phyloP scores from a whole-genome alignment of 2,329 filamentous ascomycete species.

The Neofusicoccum sp. region DNA sequence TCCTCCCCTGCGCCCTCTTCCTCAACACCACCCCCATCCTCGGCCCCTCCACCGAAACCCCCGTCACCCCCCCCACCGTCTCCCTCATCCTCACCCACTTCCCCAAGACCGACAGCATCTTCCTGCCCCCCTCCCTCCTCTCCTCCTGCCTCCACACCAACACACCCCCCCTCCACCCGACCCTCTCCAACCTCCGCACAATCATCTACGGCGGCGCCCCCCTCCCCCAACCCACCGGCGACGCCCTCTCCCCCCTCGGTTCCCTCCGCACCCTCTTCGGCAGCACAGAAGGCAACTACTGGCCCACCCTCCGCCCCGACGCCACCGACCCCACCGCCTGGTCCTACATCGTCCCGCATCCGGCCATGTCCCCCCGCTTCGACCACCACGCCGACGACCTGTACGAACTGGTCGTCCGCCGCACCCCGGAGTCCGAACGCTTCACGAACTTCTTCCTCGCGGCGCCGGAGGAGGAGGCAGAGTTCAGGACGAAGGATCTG shows the following conservation, averaged over 20 bases:
- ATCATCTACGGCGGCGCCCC: background rate
- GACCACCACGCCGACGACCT: background rate
- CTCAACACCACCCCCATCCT: background rate
- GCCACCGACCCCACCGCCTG: background rate
- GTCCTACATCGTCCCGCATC: constrained; percentile 6
- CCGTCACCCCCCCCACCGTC: constrained; percentile 3
- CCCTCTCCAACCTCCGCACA: background rate
- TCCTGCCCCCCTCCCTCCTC: background rate
- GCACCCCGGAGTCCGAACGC: background rate
- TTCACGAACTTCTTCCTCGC: background rate
- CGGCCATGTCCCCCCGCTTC: background rate
- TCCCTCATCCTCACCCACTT: background rate
- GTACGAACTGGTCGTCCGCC: background rate
- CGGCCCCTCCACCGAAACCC: constrained; percentile 18
- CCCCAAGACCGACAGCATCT: background rate
- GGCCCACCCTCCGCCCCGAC: background rate
- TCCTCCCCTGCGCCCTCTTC: constrained; percentile 5
- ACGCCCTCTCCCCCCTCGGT: background rate
- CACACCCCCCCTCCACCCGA: background rate
- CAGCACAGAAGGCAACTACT: constrained; percentile 3
- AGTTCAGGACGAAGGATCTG: constrained; percentile 31
- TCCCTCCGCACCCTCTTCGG: constrained; percentile 4
- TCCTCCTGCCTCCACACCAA: background rate
- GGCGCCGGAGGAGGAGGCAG: constrained; percentile 23
- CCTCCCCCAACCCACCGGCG: background rate